A percentile compares a stretch with the other conserved stretches of the same genome.
Conservation (phyloP, 2,329 filamentous ascomycete species). For the Pseudocercospora fuligena region DNA sequence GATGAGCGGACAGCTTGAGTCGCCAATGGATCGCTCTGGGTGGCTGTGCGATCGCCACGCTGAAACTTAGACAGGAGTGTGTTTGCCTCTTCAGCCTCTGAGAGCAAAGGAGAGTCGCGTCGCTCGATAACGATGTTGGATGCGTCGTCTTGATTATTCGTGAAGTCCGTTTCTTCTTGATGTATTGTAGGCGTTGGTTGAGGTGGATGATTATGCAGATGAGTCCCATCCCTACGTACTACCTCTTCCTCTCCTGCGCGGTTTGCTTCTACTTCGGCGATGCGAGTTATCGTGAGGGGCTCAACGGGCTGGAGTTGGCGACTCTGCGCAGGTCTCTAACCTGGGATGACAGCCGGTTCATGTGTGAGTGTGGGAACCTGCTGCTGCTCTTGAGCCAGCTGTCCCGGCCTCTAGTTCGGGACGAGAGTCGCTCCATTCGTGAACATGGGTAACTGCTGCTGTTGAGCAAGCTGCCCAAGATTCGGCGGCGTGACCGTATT, state of each 20-base stretch:
- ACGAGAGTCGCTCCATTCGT: background rate
- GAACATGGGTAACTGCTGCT: background rate
- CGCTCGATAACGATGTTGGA: background rate
- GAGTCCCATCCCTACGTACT: background rate
- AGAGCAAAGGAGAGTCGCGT: background rate
- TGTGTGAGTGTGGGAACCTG: background rate
- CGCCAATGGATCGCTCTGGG: background rate
- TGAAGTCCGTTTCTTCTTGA: background rate
- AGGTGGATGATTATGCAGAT: background rate
- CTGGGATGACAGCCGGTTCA: background rate
- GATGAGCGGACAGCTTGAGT: background rate
- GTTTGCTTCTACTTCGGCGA: background rate
- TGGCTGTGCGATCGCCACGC: background rate
- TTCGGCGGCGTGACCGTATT: constrained; percentile 6
- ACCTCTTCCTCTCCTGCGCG: background rate
- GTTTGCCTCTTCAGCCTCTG: background rate
- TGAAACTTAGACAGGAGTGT: background rate
- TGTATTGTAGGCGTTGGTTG: background rate
- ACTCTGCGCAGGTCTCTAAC: background rate
- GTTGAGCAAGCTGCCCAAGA: background rate
- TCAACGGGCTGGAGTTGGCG: background rate
- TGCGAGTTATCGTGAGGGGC: background rate
- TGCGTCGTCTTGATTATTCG: background rate
- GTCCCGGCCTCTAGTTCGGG: background rate
- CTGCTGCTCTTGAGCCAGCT: background rate